Conservation (phyloP, 176 grass and related monocot species). For the Musa itinerans region DNA sequence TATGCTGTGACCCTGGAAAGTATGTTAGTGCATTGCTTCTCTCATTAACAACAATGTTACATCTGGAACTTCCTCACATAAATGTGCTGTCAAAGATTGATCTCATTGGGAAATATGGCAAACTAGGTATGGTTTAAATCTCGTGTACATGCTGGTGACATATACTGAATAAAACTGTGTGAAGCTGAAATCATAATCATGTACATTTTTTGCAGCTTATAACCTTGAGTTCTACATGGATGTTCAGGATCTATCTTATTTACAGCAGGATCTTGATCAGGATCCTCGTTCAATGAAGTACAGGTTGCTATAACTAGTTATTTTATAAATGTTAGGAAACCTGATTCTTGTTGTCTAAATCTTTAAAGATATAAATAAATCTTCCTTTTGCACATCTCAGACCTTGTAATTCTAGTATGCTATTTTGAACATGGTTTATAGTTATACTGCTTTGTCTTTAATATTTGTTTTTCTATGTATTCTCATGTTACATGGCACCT, state of each 20-base stretch:
- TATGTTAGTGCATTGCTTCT: constrained; percentile 95
- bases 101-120: constrained; percentile 79
- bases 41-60: constrained; percentile 87
- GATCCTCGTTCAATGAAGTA: constrained; percentile 90
- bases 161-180: neutral
- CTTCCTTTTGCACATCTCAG: neutral
- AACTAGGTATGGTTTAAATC: constrained; percentile 48
- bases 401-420: neutral
- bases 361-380: neutral
- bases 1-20: constrained; percentile 97
- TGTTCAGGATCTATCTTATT: constrained; percentile 83
- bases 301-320: constrained; percentile 33
- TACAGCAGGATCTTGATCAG: constrained; percentile 78
- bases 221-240: constrained; percentile 96
- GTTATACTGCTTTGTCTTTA: no score
- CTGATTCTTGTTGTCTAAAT: neutral
- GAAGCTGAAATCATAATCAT: neutral
- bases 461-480: no score
- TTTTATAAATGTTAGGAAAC: neutral
- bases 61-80: constrained; percentile 83
- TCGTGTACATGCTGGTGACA: neutral
- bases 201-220: constrained; percentile 49
- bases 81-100: constrained; percentile 98
- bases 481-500: no score
- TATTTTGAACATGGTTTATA: neutral